phyloP scores from a whole-genome alignment of 2,329 filamentous ascomycete species.

The Pseudohalonectria lignicola region DNA sequence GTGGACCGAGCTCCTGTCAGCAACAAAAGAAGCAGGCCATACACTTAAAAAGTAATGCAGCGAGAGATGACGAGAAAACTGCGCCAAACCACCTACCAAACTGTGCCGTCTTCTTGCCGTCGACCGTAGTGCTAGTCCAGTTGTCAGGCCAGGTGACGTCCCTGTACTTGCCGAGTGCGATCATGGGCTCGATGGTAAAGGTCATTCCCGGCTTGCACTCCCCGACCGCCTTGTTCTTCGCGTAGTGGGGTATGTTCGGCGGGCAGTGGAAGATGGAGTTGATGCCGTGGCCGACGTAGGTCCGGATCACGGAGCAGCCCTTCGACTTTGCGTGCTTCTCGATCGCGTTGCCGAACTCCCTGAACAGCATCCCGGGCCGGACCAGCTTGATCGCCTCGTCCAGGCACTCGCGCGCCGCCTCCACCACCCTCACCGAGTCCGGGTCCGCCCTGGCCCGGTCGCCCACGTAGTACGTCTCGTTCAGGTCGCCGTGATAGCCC shows the following conservation, averaged over 20 bases:
- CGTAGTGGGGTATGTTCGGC: slow-evolving; percentile 93
- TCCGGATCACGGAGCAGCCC: slow-evolving; percentile 84
- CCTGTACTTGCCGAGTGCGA: slow-evolving; percentile 78
- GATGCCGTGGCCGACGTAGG: slow-evolving; percentile 93
- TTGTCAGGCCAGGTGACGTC: slow-evolving; percentile 98
- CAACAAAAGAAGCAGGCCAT: background rate
- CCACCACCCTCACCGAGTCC: slow-evolving; percentile 81
- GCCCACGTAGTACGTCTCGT: slow-evolving; percentile 98
- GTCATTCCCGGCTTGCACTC: slow-evolving; percentile 94
- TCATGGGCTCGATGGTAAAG: slow-evolving; percentile 99
- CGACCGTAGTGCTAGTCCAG: slow-evolving; percentile 91
- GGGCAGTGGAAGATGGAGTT: slow-evolving; percentile 89
- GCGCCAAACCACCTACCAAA: slow-evolving; percentile 61
- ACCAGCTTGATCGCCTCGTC: slow-evolving; percentile 85
- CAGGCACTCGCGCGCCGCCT: slow-evolving; percentile 79
- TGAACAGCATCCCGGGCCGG: slow-evolving; percentile 85
- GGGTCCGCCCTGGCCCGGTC: slow-evolving; percentile 75
- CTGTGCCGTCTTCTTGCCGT: slow-evolving; percentile 83
- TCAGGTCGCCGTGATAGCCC: slow-evolving; percentile 91
- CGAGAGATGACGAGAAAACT: background rate
- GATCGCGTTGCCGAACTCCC: slow-evolving; percentile 88
- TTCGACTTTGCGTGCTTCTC: slow-evolving; percentile 86
- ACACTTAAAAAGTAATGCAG: background rate
- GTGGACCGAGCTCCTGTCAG: too few species aligned
- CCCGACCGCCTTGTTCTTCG: slow-evolving; percentile 95